Base-by-base conservation (phyloP, 2,329 filamentous ascomycete genomes). In the Claviceps capensis region DNA sequence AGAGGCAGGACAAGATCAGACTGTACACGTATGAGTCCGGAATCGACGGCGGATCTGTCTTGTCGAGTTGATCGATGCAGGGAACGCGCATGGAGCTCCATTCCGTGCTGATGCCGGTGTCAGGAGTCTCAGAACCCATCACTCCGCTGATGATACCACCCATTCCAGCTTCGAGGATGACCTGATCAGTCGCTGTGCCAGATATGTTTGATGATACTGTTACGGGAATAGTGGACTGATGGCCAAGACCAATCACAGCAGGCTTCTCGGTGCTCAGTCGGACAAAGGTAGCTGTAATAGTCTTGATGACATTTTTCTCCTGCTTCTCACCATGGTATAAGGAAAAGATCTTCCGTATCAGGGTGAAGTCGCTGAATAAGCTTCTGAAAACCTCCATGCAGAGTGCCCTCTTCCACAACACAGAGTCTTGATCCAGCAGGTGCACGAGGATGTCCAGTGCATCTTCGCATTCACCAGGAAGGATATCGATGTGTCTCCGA, bases 21-120 rank as follows among this genome's bases (percentile, higher is more conserved):
- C 86, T 88, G 68, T 96, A 97, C 7, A 95, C 78, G 61, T 98
- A 98, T 0, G 93, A 95, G 55, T 96, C 91, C 0, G 93, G 93
- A 22, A 95, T 79, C 0, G 73, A 60, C 4, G 91, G 89, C 0
- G 91, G 78, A 47, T 95, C 90, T 0, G 82, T 79, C 66, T 97
- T 98, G 69, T 98, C 93, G 19, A 97, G 78, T 57, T 95, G 88
- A 60, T 98, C 93, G 55, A 97, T 88, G 62, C 88, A 95, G 5
- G 89, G 85, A 11, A 89, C 85, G 48, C 88, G 81, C 55, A 95
- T 79, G 13, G 84, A 79, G 66, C 93, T 98, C 89, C 89, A 97
- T 62, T 95, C 86, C 3, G 78, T 82, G 67, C 89, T 95, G 62
- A 98, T 90, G 8, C 88, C 89, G 0, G 80, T 82, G 56, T 78